Conservation (phyloP, 2,329 filamentous ascomycete species). For the Penicillium sp. region DNA sequence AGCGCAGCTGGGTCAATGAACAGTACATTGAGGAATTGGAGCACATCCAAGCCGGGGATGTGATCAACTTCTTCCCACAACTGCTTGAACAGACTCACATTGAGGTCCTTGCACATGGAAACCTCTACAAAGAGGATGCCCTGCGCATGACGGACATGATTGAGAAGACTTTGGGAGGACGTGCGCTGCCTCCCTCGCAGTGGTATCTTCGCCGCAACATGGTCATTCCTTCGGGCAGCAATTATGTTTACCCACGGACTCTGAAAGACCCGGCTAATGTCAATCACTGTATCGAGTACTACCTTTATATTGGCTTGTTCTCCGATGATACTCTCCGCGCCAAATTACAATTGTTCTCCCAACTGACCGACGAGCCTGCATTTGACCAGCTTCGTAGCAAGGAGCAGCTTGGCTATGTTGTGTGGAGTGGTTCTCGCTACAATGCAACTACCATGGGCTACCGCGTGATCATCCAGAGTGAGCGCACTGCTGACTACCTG, state of each 20-base stretch:
- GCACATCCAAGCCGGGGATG: constrained; percentile 71
- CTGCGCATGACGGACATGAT: constrained; percentile 82
- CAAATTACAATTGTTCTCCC: constrained; percentile 78
- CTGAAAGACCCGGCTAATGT: constrained; percentile 87
- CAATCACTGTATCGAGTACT: constrained; percentile 82
- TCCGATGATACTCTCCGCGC: constrained; percentile 72
- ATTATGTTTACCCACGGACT: constrained; percentile 79
- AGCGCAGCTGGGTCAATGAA: constrained; percentile 77
- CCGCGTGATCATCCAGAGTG: constrained; percentile 90
- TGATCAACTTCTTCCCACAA: constrained; percentile 77
- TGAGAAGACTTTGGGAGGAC: constrained; percentile 75
- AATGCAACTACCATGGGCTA: constrained; percentile 81
- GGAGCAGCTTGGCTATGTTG: constrained; percentile 95
- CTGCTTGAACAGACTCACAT: constrained; percentile 82
- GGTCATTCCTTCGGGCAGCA: constrained; percentile 75
- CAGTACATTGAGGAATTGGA: constrained; percentile 78
- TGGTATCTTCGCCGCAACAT: constrained; percentile 79
- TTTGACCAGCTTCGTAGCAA: constrained; percentile 96
- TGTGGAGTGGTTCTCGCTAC: constrained; percentile 77
- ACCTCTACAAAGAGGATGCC: constrained; percentile 91
- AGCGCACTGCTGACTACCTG: constrained; percentile 79
- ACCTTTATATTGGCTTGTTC: constrained; percentile 70
- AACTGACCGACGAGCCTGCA: constrained; percentile 88
- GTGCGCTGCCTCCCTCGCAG: constrained; percentile 72
- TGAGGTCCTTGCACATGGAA: constrained; percentile 87